These are phyloP conservation scores for Stagonosporopsis tanaceti DNA, from an alignment of 2,329 filamentous ascomycete genomes.

Conservation along the genomic window DNA sequence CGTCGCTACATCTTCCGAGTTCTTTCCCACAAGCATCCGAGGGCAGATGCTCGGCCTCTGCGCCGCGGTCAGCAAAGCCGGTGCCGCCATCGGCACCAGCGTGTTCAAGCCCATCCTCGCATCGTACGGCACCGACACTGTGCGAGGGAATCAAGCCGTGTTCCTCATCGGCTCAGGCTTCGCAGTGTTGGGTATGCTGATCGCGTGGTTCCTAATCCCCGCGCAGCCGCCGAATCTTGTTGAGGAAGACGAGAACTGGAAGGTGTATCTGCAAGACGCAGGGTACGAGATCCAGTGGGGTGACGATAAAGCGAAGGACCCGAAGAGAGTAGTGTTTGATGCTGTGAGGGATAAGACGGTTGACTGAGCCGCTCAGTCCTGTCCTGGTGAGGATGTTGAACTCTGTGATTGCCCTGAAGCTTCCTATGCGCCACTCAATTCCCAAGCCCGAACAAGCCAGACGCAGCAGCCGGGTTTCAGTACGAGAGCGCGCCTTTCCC, in stretches of 20 bases:
- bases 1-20: slow-evolving; percentile 33
- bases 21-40: slow-evolving; percentile 37
- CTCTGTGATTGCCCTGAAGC: not conserved
- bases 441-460: not conserved
- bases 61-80: slow-evolving; percentile 35
- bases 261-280: slow-evolving; percentile 30
- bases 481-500: not conserved
- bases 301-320: slow-evolving; percentile 30
- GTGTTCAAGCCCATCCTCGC: slow-evolving; percentile 38
- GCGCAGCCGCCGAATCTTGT: slow-evolving; percentile 33
- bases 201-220: slow-evolving; percentile 44
- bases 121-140: slow-evolving; percentile 30
- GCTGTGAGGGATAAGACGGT: slow-evolving; percentile 13
- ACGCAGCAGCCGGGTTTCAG: not conserved
- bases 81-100: slow-evolving; percentile 36
- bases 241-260: slow-evolving; percentile 42
- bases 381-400: not conserved
- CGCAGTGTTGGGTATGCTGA: slow-evolving; percentile 32
- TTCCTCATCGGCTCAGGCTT: slow-evolving; percentile 38
- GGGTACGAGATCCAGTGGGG: slow-evolving; percentile 37
- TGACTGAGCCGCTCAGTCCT: not conserved
- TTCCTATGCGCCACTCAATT: not conserved
- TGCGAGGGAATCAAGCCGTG: slow-evolving; percentile 34
- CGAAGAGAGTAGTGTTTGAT: slow-evolving; percentile 18
- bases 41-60: slow-evolving; percentile 39